These are phyloP conservation scores for Lathyrus tuberosus DNA, from an alignment of 306 rosid genomes.

Conservation along the genomic window DNA sequence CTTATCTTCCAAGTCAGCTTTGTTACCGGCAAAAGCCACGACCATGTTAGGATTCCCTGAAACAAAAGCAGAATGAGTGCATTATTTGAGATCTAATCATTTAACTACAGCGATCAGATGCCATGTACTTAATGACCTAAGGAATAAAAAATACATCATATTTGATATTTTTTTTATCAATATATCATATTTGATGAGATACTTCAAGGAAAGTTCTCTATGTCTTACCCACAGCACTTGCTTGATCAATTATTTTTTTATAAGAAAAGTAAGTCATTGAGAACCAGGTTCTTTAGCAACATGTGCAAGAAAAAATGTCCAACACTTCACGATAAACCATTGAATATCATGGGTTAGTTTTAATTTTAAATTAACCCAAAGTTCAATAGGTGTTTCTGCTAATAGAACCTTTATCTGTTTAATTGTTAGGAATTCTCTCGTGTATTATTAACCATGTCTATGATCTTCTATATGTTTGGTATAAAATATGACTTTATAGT, in stretches of 20 bases:
- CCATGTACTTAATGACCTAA: slow-evolving; percentile 6
- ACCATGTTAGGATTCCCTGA: slow-evolving; percentile 68
- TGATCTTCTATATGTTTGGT: background rate
- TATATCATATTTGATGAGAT: slow-evolving; percentile 20
- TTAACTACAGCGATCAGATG: background rate
- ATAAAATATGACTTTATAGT: slow-evolving; percentile 15
- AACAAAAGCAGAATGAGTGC: slow-evolving; percentile 36
- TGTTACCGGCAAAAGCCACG: slow-evolving; percentile 66
- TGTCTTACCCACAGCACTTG: slow-evolving; percentile 11
- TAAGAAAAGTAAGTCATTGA: slow-evolving; percentile 15
- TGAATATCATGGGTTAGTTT: slow-evolving; percentile 26
- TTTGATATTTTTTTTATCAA: background rate
- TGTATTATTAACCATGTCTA: background rate
- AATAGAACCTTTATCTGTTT: slow-evolving; percentile 16
- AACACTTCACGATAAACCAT: background rate
- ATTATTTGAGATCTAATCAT: slow-evolving; percentile 17
- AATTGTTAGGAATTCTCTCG: slow-evolving; percentile 20
- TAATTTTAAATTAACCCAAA: slow-evolving; percentile 16
- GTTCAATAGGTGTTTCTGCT: slow-evolving; percentile 7
- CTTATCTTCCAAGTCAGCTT: slow-evolving; percentile 67
- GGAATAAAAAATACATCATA: background rate
- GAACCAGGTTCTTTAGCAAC: slow-evolving; percentile 6
- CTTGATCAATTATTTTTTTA: slow-evolving; percentile 8
- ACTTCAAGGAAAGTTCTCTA: slow-evolving; percentile 9
- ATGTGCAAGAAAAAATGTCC: background rate